phyloP scores from a whole-genome alignment of 768 basidiomycete species.

The Kwoniella sp. region DNA sequence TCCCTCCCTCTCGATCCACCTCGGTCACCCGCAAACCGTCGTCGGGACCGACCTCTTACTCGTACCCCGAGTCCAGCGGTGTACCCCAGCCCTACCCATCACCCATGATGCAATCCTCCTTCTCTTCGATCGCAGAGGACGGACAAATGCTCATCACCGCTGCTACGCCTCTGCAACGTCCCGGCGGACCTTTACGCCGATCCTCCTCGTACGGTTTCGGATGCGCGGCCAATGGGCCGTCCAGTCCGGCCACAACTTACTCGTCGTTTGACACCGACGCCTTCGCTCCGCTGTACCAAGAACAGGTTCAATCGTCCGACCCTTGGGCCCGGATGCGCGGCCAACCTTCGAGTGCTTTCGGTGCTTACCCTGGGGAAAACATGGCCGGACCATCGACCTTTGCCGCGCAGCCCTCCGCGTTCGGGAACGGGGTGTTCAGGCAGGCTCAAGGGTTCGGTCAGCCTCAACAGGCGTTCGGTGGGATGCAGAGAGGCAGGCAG shows the following conservation, averaged over 20 bases:
- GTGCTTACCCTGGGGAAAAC: background rate
- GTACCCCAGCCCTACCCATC: constrained; percentile 2
- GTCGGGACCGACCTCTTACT: constrained; percentile 13
- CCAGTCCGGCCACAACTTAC: constrained; percentile 2
- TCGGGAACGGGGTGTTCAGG: constrained; percentile 7
- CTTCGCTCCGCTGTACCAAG: constrained; percentile 29
- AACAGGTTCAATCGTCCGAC: constrained; percentile 2
- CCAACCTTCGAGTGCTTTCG: constrained; percentile 1
- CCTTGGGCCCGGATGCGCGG: constrained; percentile 10
- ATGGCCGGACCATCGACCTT: too few relatives aligned
- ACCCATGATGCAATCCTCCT: constrained; percentile 6
- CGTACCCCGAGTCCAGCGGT: constrained; percentile 2
- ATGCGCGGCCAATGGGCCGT: background rate
- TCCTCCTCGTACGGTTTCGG: constrained; percentile 30
- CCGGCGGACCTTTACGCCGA: constrained; percentile 8
- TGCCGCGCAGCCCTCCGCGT: background rate
- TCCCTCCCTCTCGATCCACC: constrained; percentile 23
- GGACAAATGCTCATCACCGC: background rate
- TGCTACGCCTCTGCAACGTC: constrained; percentile 7
- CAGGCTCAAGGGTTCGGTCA: constrained; percentile 10
- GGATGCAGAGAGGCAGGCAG: too few relatives aligned
- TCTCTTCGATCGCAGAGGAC: constrained; percentile 2
- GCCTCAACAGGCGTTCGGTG: background rate
- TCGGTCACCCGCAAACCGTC: constrained; percentile 21
- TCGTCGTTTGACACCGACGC: constrained; percentile 29